Percentiles rank a stretch among this genome's conserved stretches.
Evolutionary conservation across 148 eudicot genomes (phyloP).

Genomic region (Fagopyrum tataricum): DNA sequence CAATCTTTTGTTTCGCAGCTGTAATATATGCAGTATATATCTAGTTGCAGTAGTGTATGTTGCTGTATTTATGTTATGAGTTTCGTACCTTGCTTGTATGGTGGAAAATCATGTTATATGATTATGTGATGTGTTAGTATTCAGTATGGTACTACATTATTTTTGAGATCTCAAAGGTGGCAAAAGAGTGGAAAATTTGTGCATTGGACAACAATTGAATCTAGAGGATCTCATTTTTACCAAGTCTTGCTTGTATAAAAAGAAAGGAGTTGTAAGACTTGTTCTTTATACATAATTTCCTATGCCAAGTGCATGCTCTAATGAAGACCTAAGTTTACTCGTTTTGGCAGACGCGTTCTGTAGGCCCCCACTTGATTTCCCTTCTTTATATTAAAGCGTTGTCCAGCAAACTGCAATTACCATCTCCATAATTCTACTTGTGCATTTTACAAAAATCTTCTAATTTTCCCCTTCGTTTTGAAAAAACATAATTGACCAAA

Average conservation of each 20-base stretch:
- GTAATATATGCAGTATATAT: not conserved
- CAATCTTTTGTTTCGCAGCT: conserved; percentile 55
- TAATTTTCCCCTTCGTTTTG: not conserved
- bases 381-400: not conserved
- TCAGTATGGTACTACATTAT: not conserved
- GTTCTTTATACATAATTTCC: too few species aligned
- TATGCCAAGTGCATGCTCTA: too few species aligned
- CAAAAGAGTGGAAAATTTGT: too few species aligned
- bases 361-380: not conserved
- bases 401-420: not conserved
- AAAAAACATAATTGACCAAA: not conserved
- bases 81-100: not conserved
- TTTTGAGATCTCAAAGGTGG: too few species aligned
- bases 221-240: not conserved
- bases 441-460: too few species aligned
- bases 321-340: not conserved
- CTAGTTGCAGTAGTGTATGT: not conserved
- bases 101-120: not conserved
- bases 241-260: not conserved
- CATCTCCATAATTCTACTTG: not conserved
- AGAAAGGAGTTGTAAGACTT: too few species aligned
- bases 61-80: conserved; percentile 1
- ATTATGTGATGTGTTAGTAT: not conserved
- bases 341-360: not conserved
- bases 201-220: too few species aligned